These are phyloP conservation scores for Pterocarpus macrocarpus DNA, from an alignment of 306 rosid species.

Conservation along the genomic window DNA sequence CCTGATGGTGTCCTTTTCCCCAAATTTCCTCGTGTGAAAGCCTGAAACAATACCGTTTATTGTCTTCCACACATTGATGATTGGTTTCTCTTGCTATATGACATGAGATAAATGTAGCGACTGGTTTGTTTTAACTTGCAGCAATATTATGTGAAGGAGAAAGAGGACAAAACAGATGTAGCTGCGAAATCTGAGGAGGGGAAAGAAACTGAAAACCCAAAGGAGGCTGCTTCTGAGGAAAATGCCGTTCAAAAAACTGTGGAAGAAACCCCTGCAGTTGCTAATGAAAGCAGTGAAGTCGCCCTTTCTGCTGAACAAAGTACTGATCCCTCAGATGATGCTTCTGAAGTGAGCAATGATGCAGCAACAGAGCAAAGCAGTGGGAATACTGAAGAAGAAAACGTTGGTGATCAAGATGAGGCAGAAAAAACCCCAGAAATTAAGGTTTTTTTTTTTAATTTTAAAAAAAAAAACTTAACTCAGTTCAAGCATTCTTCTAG, in stretches of 20 bases:
- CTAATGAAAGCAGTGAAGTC: slow-evolving; percentile 44
- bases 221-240: slow-evolving; percentile 48
- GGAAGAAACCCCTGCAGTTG: slow-evolving; percentile 48
- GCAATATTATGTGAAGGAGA: slow-evolving; percentile 69
- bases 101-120: not conserved
- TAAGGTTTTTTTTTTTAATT: slow-evolving; percentile 57
- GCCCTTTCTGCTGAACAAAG: slow-evolving; percentile 49
- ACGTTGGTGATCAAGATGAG: slow-evolving; percentile 56
- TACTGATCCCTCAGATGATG: slow-evolving; percentile 43
- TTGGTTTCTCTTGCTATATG: not conserved
- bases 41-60: not conserved
- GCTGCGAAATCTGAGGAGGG: slow-evolving; percentile 61
- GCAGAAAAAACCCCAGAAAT: slow-evolving; percentile 67
- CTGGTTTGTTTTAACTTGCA: slow-evolving; percentile 43
- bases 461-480: too few relatives aligned
- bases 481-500: not conserved
- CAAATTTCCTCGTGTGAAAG: not conserved
- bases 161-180: slow-evolving; percentile 53
- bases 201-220: slow-evolving; percentile 62
- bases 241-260: slow-evolving; percentile 53
- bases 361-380: slow-evolving; percentile 55
- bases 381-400: slow-evolving; percentile 63
- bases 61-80: not conserved
- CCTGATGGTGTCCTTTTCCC: not conserved
- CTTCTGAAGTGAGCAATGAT: slow-evolving; percentile 37